Evolutionary conservation across 192 early-diverging fungal genomes (phyloP).

Genomic region (Linnemannia exigua): DNA sequence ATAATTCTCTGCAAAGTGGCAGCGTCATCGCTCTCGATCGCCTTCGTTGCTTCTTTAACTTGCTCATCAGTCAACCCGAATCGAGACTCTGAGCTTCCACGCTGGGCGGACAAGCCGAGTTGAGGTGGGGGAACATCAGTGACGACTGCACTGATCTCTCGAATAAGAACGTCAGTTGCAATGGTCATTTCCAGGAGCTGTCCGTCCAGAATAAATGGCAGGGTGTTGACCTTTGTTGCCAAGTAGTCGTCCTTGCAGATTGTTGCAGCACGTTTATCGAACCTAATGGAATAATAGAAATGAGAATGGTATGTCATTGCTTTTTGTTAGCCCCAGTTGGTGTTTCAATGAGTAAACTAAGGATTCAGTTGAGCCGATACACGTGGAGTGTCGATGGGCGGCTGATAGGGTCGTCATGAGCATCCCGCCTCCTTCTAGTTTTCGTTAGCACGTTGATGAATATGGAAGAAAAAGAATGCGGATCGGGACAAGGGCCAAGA

Average conservation of each 20-base stretch:
- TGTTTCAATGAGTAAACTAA: background rate
- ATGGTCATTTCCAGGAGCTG: conserved; percentile 40
- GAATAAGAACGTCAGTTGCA: conserved; percentile 43
- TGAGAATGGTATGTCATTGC: too few species aligned
- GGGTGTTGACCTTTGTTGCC: conserved; percentile 61
- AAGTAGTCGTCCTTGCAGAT: conserved; percentile 58
- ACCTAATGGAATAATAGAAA: conserved; percentile 33
- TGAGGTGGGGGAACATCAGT: conserved; percentile 33
- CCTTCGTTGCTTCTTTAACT: conserved; percentile 41
- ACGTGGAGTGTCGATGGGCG: background rate
- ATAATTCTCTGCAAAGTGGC: conserved; percentile 41
- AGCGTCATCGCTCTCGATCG: conserved; percentile 58
- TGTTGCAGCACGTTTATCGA: conserved; percentile 63
- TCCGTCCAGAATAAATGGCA: conserved; percentile 61
- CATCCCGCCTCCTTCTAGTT: background rate
- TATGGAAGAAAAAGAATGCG: background rate
- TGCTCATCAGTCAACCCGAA: conserved; percentile 43
- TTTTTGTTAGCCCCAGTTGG: background rate
- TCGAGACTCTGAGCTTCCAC: conserved; percentile 17
- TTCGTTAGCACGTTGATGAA: background rate
- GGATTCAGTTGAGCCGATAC: background rate
- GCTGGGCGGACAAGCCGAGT: conserved; percentile 21
- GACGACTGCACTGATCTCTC: conserved; percentile 35
- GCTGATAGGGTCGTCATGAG: background rate
- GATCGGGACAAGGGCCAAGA: background rate